A percentile compares a stretch with the other conserved stretches of the same genome.
These are phyloP conservation scores for Citrus cavaleriei DNA, from an alignment of 345 rosid genomes.

Conservation along the genomic window DNA sequence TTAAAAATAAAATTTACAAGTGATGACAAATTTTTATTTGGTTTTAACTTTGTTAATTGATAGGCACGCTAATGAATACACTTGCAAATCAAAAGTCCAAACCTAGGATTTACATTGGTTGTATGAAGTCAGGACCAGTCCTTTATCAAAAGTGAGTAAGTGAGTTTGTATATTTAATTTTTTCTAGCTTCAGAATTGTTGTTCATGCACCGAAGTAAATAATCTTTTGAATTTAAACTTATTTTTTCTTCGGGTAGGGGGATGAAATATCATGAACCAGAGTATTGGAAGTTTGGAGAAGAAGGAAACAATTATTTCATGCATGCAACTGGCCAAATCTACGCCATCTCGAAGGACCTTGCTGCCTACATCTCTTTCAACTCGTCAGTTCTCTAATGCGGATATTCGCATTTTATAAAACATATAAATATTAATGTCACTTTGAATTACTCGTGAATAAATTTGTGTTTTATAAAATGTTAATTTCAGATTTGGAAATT, in stretches of 20 bases:
- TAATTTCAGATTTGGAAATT: not conserved
- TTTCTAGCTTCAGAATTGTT: not conserved
- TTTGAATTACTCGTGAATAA: too few relatives aligned
- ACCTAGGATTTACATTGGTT: constrained; percentile 81
- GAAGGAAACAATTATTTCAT: constrained; percentile 86
- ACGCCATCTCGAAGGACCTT: constrained; percentile 85
- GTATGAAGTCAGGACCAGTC: constrained; percentile 98
- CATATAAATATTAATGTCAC: too few relatives aligned
- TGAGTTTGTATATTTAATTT: not conserved
- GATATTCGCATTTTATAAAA: not conserved
- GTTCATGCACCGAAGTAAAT: not conserved
- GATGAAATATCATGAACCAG: constrained; percentile 83
- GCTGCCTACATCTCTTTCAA: constrained; percentile 78
- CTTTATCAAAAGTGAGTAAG: constrained; percentile 60
- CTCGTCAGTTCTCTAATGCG: constrained; percentile 34
- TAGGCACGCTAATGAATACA: constrained; percentile 53
- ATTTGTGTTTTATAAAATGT: not conserved
- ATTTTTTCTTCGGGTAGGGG: constrained; percentile 30
- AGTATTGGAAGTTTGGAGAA: constrained; percentile 90
- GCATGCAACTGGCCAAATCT: constrained; percentile 91
- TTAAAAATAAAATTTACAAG: too few relatives aligned
- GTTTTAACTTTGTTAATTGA: too few relatives aligned
- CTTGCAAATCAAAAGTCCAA: constrained; percentile 56
- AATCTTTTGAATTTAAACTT: not conserved
- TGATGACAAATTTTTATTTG: not conserved